Conservation (phyloP, 345 rosid species). For the Fremontodendron californicum region DNA sequence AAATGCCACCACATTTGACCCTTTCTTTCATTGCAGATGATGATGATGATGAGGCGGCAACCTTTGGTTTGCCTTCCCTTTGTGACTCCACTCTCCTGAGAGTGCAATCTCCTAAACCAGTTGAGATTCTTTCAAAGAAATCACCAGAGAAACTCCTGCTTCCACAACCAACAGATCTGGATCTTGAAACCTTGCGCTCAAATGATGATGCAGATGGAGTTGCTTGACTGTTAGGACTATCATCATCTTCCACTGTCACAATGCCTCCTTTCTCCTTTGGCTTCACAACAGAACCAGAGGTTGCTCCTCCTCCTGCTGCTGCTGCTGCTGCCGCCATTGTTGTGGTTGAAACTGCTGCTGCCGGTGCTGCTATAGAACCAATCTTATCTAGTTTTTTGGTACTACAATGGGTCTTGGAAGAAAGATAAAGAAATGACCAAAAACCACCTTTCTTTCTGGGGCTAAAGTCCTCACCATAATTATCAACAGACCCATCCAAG, state of each 20-base stretch:
- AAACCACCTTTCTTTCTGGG: constrained; percentile 68
- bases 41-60: constrained; percentile 3
- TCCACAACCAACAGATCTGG: constrained; percentile 99
- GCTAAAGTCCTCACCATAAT: constrained; percentile 44
- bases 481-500: constrained; percentile 32
- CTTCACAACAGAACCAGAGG: constrained; percentile 22
- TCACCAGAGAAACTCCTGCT: constrained; percentile 98
- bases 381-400: constrained; percentile 35
- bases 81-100: constrained; percentile 94
- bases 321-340: neutral
- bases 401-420: constrained; percentile 36
- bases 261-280: constrained; percentile 37
- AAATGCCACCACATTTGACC: constrained; percentile 89
- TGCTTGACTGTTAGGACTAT: constrained; percentile 48
- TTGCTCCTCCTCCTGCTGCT: neutral
- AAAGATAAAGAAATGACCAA: constrained; percentile 84
- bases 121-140: constrained; percentile 92
- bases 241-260: constrained; percentile 56
- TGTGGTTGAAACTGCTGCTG: neutral
- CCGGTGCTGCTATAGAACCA: constrained; percentile 13
- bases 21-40: constrained; percentile 57
- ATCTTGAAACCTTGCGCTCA: constrained; percentile 92
- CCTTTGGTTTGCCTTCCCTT: constrained; percentile 66
- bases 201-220: constrained; percentile 52
- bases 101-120: constrained; percentile 96